Evolutionary conservation across 2,329 filamentous ascomycete species (phyloP), one percentile per base, ranked within the genome.

Genomic region (Aureobasidium sp.): DNA sequence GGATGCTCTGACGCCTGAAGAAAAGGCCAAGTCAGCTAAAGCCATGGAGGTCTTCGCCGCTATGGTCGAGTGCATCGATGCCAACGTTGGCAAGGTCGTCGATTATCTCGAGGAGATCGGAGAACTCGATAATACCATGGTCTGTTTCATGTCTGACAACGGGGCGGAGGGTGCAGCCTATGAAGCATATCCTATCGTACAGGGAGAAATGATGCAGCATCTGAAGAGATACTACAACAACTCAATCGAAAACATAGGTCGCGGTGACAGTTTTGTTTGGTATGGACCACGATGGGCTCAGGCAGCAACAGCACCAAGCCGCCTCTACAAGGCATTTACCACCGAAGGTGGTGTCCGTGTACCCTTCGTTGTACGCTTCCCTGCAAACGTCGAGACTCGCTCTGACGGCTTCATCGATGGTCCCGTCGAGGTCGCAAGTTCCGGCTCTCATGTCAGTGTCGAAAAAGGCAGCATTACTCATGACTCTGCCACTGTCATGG

Each of bases 61-160:
- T 13, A 86, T 87, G 81, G 83, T 86, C 3, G 82, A 86, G 60
- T 75, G 75, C 55, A 85, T 86, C 57, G 84, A 87, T 65, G 68
- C 69, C 61, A 83, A 84, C 61, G 78, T 87, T 19, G 83, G 83
- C 38, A 81, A 80, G 60, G 79, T 86, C 2, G 71, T 84, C 23
- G 73, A 81, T 37, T 81, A 84, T 65, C 76, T 86, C 2, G 73
- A 80, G 60, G 68, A 76, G 45, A 80, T 78, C 2, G 81, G 78
- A 60, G 83, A 86, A 67, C 74, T 83, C 0, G 83, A 86, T 63
- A 84, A 86, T 68, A 87, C 84, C 2, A 81, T 86, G 62, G 75
- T 87, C 54, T 78, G 80, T 66, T 86, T 86, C 75, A 80, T 85
- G 74, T 82, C 78, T 0, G 83, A 86, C 70, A 86, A 86, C 63